Evolutionary conservation across 805 yeast species (phyloP).

Genomic region (Geotrichum ghanense): DNA sequence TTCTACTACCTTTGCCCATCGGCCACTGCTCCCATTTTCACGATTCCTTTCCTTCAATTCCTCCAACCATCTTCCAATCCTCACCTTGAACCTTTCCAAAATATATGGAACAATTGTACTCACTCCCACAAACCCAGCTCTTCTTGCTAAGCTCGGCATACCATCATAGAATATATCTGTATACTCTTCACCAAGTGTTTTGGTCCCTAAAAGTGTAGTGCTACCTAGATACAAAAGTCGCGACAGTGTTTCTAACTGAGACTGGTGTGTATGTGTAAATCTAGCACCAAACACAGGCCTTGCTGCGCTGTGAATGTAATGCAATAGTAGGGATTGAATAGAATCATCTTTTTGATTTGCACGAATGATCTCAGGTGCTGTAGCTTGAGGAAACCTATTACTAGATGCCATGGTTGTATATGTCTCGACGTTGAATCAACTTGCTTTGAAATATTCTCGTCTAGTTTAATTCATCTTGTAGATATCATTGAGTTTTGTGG

Average conservation of each 20-base stretch:
- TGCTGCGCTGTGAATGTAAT: constrained; percentile 45
- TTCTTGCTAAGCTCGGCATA: constrained; percentile 24
- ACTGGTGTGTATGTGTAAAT: constrained; percentile 50
- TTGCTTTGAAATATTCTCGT: too few species aligned
- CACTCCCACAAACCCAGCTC: constrained; percentile 48
- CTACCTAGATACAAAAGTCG: constrained; percentile 54
- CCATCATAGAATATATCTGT: constrained; percentile 40
- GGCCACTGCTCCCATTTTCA: not conserved
- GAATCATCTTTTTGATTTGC: constrained; percentile 86
- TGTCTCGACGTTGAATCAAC: too few species aligned
- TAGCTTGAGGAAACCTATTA: constrained; percentile 52
- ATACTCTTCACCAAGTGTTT: constrained; percentile 92
- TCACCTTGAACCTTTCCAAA: constrained; percentile 14
- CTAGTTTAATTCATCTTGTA: too few species aligned
- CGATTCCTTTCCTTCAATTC: not conserved
- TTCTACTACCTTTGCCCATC: not conserved
- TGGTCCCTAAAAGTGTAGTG: constrained; percentile 64
- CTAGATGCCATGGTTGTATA: not conserved
- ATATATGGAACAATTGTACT: constrained; percentile 55
- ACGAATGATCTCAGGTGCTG: constrained; percentile 80
- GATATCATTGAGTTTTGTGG: too few species aligned
- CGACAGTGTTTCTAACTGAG: constrained; percentile 47
- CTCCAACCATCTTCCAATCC: constrained; percentile 13
- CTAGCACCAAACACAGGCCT: constrained; percentile 40
- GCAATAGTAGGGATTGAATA: constrained; percentile 43